phyloP scores from a whole-genome alignment of 257 asterid genomes.

The Gardenia jasminoides region DNA sequence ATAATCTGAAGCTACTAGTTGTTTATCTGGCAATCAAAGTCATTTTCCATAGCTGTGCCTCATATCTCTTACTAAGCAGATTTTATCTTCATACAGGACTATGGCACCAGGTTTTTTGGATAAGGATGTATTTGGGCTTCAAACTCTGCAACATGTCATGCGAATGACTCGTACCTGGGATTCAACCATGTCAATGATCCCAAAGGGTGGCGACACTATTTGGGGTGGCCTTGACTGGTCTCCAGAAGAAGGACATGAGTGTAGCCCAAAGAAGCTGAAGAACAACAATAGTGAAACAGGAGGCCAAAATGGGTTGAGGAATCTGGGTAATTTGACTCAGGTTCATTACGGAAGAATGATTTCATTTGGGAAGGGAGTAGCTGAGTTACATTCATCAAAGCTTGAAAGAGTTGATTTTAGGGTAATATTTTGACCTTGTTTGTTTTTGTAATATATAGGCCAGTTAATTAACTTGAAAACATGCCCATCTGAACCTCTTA shows the following conservation, averaged over 20 bases:
- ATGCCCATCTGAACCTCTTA: not conserved
- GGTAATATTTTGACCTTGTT: slow-evolving; percentile 43
- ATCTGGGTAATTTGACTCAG: slow-evolving; percentile 25
- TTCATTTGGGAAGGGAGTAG: slow-evolving; percentile 65
- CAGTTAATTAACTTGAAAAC: slow-evolving; percentile 12
- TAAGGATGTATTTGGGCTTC: slow-evolving; percentile 65
- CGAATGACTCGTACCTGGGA: slow-evolving; percentile 88
- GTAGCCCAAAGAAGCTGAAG: slow-evolving; percentile 42
- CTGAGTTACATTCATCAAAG: slow-evolving; percentile 55
- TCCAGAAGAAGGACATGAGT: slow-evolving; percentile 67
- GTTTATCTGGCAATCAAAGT: not conserved
- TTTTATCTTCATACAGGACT: slow-evolving; percentile 43
- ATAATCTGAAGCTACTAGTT: not conserved
- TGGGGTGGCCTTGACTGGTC: slow-evolving; percentile 92
- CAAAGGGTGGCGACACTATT: slow-evolving; percentile 77
- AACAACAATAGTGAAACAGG: slow-evolving; percentile 32
- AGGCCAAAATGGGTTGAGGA: slow-evolving; percentile 30
- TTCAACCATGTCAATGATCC: slow-evolving; percentile 78
- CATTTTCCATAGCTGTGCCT: not conserved
- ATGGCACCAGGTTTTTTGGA: slow-evolving; percentile 67
- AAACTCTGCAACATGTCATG: slow-evolving; percentile 71
- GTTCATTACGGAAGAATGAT: slow-evolving; percentile 60
- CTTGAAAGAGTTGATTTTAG: slow-evolving; percentile 56
- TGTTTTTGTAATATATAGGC: slow-evolving; percentile 8
- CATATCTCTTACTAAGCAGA: not conserved